A percentile compares a stretch with the other conserved stretches of the same genome.
phyloP scores from a whole-genome alignment of 306 rosid species.

The Argentina anserina region DNA sequence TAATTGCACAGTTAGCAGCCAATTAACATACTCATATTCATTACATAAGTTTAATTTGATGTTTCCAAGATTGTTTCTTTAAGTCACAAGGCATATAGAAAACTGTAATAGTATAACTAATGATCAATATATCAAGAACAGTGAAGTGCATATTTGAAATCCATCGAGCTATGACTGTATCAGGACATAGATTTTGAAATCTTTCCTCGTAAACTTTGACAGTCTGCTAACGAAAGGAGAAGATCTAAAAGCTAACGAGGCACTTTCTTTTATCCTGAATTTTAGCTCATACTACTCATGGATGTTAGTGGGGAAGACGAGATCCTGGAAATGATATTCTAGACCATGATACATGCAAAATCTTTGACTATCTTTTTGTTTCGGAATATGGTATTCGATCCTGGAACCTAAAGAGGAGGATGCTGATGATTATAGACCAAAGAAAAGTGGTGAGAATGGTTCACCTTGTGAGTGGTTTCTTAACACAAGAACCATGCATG shows the following conservation, averaged over 20 bases:
- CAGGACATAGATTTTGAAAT: not conserved
- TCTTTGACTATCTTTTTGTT: conserved; percentile 6
- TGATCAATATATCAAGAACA: not conserved
- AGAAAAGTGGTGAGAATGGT: conserved; percentile 13
- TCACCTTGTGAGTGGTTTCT: conserved; percentile 10
- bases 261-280: conserved; percentile 7
- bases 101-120: not conserved
- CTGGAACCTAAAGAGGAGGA: not conserved
- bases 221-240: conserved; percentile 18
- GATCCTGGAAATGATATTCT: conserved; percentile 15
- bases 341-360: not conserved
- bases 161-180: not conserved
- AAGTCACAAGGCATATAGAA: not conserved
- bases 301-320: conserved; percentile 10
- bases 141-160: not conserved
- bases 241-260: conserved; percentile 13
- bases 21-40: not conserved
- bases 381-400: not conserved
- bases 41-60: not conserved
- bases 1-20: not conserved
- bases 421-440: conserved; percentile 20
- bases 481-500: not conserved
- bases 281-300: conserved; percentile 14
- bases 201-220: conserved; percentile 7
- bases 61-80: not conserved